Evolutionary conservation across 78 protist species (phyloP).

Genomic region (Mantamonas sphyraenae): DNA sequence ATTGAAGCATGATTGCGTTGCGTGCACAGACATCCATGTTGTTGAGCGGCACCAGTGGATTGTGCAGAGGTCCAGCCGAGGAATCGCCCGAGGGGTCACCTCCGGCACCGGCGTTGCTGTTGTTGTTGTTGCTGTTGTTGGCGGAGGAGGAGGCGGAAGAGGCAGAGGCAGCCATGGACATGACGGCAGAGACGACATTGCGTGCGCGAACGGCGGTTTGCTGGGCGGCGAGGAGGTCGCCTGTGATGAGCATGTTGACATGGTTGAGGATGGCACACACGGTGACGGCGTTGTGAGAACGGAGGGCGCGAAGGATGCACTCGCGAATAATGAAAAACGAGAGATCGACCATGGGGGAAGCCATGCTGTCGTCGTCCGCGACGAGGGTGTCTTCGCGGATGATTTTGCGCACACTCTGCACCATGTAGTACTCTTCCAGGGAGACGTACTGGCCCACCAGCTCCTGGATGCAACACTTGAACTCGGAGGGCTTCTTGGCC

Average conservation of each 20-base stretch:
- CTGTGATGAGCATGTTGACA: not conserved
- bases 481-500: too few relatives aligned
- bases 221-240: not conserved
- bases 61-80: too few relatives aligned
- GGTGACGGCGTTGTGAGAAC: not conserved
- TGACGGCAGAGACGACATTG: too few relatives aligned
- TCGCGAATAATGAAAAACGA: not conserved
- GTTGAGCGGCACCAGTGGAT: too few relatives aligned
- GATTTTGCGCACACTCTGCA: not conserved
- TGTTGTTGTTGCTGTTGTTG: too few relatives aligned
- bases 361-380: not conserved
- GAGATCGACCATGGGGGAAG: not conserved
- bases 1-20: too few relatives aligned
- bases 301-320: not conserved
- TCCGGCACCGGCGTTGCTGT: too few relatives aligned
- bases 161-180: too few relatives aligned
- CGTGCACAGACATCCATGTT: too few relatives aligned
- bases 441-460: not conserved
- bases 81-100: too few relatives aligned
- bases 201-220: too few relatives aligned
- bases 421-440: conserved; percentile 1
- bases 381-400: not conserved
- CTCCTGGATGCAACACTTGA: not conserved
- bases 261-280: conserved; percentile 3
- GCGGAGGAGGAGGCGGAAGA: too few relatives aligned